Conservation (phyloP, 192 early-diverging fungal genomes). For the Dispira simplex region DNA sequence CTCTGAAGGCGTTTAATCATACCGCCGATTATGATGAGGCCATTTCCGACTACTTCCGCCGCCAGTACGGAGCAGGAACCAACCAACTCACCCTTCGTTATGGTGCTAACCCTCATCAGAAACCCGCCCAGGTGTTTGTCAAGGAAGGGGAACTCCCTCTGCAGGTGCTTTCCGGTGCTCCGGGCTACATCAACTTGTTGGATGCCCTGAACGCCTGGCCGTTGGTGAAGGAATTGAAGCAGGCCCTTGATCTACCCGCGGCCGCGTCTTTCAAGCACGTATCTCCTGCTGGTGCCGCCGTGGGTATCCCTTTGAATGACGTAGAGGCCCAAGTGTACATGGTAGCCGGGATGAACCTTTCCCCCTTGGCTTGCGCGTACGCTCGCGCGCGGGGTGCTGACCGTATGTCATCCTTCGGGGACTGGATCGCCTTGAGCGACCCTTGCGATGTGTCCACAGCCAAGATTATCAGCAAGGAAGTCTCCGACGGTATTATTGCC, state of each 20-base stretch:
- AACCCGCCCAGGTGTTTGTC: conserved; percentile 87
- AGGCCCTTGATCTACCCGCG: conserved; percentile 75
- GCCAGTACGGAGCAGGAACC: conserved; percentile 66
- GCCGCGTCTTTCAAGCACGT: conserved; percentile 99
- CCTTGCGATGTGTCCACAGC: conserved; percentile 83
- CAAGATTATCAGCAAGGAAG: conserved; percentile 88
- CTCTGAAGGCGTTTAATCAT: conserved; percentile 92
- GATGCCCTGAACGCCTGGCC: conserved; percentile 97
- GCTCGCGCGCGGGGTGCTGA: conserved; percentile 97
- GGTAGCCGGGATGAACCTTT: conserved; percentile 74
- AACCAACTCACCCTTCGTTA: conserved; percentile 78
- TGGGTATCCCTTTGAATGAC: conserved; percentile 63
- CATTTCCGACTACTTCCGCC: conserved; percentile 88
- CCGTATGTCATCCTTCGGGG: conserved; percentile 98
- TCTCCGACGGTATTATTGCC: conserved; percentile 95
- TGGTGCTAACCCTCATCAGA: conserved; percentile 97
- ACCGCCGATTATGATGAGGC: conserved; percentile 93
- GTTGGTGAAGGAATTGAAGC: conserved; percentile 88
- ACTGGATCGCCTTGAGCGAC: conserved; percentile 92
- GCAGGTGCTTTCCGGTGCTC: conserved; percentile 79
- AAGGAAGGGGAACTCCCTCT: conserved; percentile 72
- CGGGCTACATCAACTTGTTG: conserved; percentile 96
- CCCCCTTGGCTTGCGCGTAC: conserved; percentile 83
- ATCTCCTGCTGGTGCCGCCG: conserved; percentile 93
- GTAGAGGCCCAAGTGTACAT: conserved; percentile 81